Evolutionary conservation across 192 early-diverging fungal genomes (phyloP), one percentile per base, ranked within the genome.

Genomic region (Obelidium mucronatum): DNA sequence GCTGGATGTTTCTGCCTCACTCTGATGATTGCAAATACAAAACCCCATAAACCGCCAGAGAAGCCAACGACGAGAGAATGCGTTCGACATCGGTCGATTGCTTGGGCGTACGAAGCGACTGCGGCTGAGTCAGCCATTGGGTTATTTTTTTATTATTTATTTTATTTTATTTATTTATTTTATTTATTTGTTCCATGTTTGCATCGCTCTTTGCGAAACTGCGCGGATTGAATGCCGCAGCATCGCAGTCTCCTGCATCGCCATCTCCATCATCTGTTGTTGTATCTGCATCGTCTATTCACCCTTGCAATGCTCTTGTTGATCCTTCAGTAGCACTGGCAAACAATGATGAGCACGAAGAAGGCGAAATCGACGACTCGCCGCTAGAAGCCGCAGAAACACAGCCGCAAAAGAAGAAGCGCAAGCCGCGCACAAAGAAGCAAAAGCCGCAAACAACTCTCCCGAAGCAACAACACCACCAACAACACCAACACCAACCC

Each of bases 81-180:
- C 13, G 36, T 58, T 8, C 34, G 31, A 37, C 70, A 72, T 22
- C 40, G 33, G 24, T 72, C 70, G 8, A 72, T 8, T 24, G 70
- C 70, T 55, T 72, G 70, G 34, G 70, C 52, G 35, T 58, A 72
- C 1, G 70, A 72, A 55, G 70, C 55, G 24, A 72, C 70, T 11
- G 56, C 56, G 33, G 64, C 64, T 6, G 58, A 22, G 13, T 65
- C 63, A 1, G 13, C 56, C 44, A 48, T 48, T 48, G 8, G 11
- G 8, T 40, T 65, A 8, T 24, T 59, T 59, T n/a, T 59, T 59
- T 59, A 8, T 59, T 59, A 13, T 24, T 24, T 59, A 6, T 59
- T 30, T 30, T 13, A 22, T 59, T 24, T 59, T 24, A 19, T 24
- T 59, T 59, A 30, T 11, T 24, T 30, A 8, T 0, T 11, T 22